A percentile compares a stretch with the other conserved stretches of the same genome.
phyloP scores from a whole-genome alignment of 2,329 filamentous ascomycete genomes.

The Penicillium sp. region DNA sequence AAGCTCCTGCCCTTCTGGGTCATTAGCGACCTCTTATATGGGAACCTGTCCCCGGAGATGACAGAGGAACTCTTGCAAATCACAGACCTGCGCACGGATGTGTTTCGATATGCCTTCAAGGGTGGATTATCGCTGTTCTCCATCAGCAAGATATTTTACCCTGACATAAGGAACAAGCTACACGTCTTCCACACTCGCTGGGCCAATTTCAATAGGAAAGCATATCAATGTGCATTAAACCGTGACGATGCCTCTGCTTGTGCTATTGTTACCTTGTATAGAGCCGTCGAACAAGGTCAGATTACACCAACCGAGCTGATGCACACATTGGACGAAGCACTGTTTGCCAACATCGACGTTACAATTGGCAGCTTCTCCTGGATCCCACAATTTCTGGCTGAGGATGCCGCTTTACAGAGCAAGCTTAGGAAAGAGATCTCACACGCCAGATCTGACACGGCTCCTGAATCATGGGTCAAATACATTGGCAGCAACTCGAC shows the following conservation, averaged over 20 bases:
- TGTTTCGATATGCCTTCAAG: constrained; percentile 33
- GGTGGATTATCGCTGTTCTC: constrained; percentile 34
- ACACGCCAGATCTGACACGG: background rate
- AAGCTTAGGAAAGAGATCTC: constrained; percentile 19
- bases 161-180: constrained; percentile 24
- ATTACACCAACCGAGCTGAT: constrained; percentile 30
- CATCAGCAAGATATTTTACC: constrained; percentile 13
- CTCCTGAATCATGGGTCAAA: constrained; percentile 19
- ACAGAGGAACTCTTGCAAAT: constrained; percentile 20
- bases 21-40: constrained; percentile 41
- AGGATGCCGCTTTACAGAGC: constrained; percentile 31
- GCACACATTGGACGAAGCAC: constrained; percentile 47
- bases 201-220: constrained; percentile 33
- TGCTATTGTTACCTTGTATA: constrained; percentile 10
- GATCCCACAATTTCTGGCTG: constrained; percentile 44
- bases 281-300: constrained; percentile 12
- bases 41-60: constrained; percentile 23
- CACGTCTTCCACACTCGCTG: constrained; percentile 29
- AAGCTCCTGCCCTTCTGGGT: constrained; percentile 39
- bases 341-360: constrained; percentile 50
- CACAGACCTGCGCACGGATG: constrained; percentile 26
- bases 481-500: constrained; percentile 27
- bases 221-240: constrained; percentile 1
- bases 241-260: background rate
- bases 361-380: constrained; percentile 44